Evolutionary conservation across 257 asterid species (phyloP).

Genomic region (Cruciata laevipes): DNA sequence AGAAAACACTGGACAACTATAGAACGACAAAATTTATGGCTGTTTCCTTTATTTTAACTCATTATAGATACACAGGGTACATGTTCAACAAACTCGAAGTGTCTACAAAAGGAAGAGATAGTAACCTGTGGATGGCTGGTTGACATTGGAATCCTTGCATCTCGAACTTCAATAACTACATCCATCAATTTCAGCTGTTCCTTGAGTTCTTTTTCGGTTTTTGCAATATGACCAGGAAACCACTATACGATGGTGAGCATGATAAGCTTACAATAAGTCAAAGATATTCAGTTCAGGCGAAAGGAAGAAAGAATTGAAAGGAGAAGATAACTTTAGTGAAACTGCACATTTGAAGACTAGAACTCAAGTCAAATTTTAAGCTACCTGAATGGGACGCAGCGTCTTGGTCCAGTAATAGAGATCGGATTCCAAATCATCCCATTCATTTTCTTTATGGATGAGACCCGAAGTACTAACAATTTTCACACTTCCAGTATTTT

Average conservation of each 20-base stretch:
- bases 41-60: not conserved
- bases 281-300: too few relatives aligned
- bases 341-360: conserved; percentile 13
- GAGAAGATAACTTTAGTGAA: conserved; percentile 6
- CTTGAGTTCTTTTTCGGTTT: conserved; percentile 92
- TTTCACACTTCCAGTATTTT: conserved; percentile 34
- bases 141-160: conserved; percentile 92
- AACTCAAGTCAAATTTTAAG: conserved; percentile 26
- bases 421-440: conserved; percentile 68
- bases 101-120: conserved; percentile 6
- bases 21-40: not conserved
- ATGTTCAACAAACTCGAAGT: conserved; percentile 6
- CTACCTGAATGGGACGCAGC: conserved; percentile 91
- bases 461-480: conserved; percentile 26
- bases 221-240: conserved; percentile 98
- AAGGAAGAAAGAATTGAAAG: conserved; percentile 3
- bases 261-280: conserved; percentile 14
- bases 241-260: conserved; percentile 43
- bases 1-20: not conserved
- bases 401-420: conserved; percentile 75
- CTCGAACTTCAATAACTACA: conserved; percentile 96
- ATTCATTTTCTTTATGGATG: conserved; percentile 46
- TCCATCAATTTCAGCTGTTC: conserved; percentile 94
- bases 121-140: conserved; percentile 83
- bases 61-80: not conserved